These are phyloP conservation scores for Phanerochaete carnosa DNA, from an alignment of 768 basidiomycete species.

Conservation along the genomic window DNA sequence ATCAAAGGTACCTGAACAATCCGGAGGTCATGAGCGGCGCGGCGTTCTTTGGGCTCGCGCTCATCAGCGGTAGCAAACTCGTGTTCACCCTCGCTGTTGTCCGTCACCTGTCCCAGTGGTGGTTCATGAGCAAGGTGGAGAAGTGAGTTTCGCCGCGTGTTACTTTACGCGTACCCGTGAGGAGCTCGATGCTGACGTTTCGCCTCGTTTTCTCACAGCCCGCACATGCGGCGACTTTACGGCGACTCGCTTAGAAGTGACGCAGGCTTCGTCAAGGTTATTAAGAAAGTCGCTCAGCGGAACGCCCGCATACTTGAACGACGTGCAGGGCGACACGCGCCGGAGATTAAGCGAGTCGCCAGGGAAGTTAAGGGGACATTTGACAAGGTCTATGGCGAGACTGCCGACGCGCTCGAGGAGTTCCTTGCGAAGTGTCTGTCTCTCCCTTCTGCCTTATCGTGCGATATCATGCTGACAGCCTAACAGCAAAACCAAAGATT, in stretches of 20 bases:
- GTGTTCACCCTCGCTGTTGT: slow-evolving; percentile 82
- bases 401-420: slow-evolving; percentile 89
- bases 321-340: slow-evolving; percentile 76
- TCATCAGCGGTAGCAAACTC: slow-evolving; percentile 92
- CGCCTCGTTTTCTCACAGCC: slow-evolving; percentile 49
- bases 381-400: slow-evolving; percentile 94
- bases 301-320: slow-evolving; percentile 75
- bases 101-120: slow-evolving; percentile 87
- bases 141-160: slow-evolving; percentile 52
- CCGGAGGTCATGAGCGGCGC: slow-evolving; percentile 96
- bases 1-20: slow-evolving; percentile 79
- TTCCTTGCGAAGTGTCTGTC: slow-evolving; percentile 82
- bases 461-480: slow-evolving; percentile 3
- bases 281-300: slow-evolving; percentile 87
- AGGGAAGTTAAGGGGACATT: slow-evolving; percentile 92
- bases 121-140: slow-evolving; percentile 92
- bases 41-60: slow-evolving; percentile 88
- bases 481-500: slow-evolving; percentile 78
- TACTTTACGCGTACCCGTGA: neutral
- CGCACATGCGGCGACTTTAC: slow-evolving; percentile 98
- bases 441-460: neutral
- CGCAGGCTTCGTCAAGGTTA: slow-evolving; percentile 97
- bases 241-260: slow-evolving; percentile 92
- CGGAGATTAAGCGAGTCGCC: slow-evolving; percentile 79
- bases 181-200: neutral